Conservation (phyloP, 306 rosid species). For the Prunus persica region Prunus_persica_NCBIv2 NC_034014.1:28716001-28716500, state of each 20-base stretch:
- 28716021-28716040: neutral
- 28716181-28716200: slow-evolving; percentile 21
- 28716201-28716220: slow-evolving; percentile 1
- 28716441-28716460: slow-evolving; percentile 40
- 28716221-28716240: slow-evolving; percentile 7
- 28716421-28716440: slow-evolving; percentile 62
- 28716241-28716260: slow-evolving; percentile 29
- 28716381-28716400: slow-evolving; percentile 35
- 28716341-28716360: slow-evolving; percentile 37
- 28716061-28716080: neutral
- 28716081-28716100: neutral
- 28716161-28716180: neutral
- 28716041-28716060: neutral
- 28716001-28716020: neutral
- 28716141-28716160: neutral
- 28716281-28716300: slow-evolving; percentile 51
- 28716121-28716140: neutral
- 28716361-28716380: slow-evolving; percentile 18
- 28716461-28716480: slow-evolving; percentile 42
- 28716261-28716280: slow-evolving; percentile 41
- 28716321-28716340: slow-evolving; percentile 47
- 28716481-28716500: slow-evolving; percentile 29
- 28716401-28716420: slow-evolving; percentile 28
- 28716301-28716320: slow-evolving; percentile 60
- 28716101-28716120: neutral